Evolutionary conservation across 2,329 filamentous ascomycete species (phyloP), one percentile per base, ranked within the genome.

Genomic region (Monilinia laxa): DNA sequence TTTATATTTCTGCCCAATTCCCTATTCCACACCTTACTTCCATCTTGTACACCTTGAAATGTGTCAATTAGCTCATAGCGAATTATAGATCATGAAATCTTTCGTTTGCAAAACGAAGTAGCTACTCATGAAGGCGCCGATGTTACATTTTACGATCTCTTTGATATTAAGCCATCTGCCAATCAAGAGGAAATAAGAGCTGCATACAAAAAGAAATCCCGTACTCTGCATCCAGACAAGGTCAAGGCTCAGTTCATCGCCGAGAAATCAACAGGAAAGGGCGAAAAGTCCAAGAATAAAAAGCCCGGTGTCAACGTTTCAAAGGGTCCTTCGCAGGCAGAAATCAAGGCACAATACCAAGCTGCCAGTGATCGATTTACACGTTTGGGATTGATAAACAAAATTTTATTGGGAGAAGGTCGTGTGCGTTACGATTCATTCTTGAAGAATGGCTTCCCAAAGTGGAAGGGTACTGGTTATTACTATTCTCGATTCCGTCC

Each of bases 391-490:
- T 86, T 97, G 74, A 90, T 98, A 64, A 88, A 89, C 73, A 90
- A 92, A 75, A 90, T 99, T 75, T 88, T 99, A 63, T 88, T 91
- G 73, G 92, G 94, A 1, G 82, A 90, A 3, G 85, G 86, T 65
- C 87, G 95, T 70, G 90, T 92, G 73, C 90, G 95, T 70, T 99
- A 99, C 79, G 94, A 99, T 78, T 90, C 97, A 79, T 99, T 98
- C 81, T 80, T 98, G 68, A 81, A 82, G 77, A 93, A 98, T 79
- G 95, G 95, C 69, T 99, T 99, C 81, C 95, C 95, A 42, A 87
- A 87, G 66, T 99, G 95, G 95, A 93, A 94, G 81, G 95, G 95
- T 67, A 97, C 94, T 55, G 94, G 95, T 70, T 99, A 99, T 85
- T 99, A 98, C 84, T 99, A 99, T 82, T 88, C 88, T 74, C 89